Base-by-base conservation (phyloP, 176 grass and related monocot species). In the Cenchrus fungigraminus region DNA sequence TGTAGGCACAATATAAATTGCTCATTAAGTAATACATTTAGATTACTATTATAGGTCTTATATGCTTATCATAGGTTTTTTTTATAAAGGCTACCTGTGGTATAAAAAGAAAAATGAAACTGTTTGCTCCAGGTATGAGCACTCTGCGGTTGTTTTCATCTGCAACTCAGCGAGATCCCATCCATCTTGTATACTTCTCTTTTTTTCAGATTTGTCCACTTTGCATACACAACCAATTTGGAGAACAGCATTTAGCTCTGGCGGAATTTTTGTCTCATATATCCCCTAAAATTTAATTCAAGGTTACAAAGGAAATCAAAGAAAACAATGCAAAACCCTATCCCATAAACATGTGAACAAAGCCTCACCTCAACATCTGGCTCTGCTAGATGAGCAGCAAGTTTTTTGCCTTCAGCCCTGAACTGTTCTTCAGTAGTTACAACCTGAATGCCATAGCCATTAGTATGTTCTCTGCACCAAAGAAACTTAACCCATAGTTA, bases 61-160 rank as follows among this genome's bases (percentile, higher is more conserved):
- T 59, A 57, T 71, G 53, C 53, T 71, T 71, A 31, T 83, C 68
- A 54, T 68, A 79, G 50, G 42, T 83, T 65, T 79, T 52, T 73
- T 52, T 66, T 17, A 50, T 63, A 46, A 79, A 44, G 40, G 40
- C 8, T 92, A 98, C 96, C 96, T 98, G 85, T 98, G 91, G 71
- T 98, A 98, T 65, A 98, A 75, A 83, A 93, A 98, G 78, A 98
- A 93, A 90, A 94, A 95, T 37, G 96, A 92, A 88, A 95, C 87
- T 69, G 86, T 54, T 61, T 98, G 91, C 71, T 98, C 93, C 80
- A 98, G 80, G 77, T 95, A 98, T 85, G 96, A 93, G 88, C 89
- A 98, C 85, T 98, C 96, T 16, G 96, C 82, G 12, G 93, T 98
- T 70, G 93, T 98, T 85, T 98, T 98, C 96, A 98, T 98, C 77